Percentiles rank a stretch among this genome's conserved stretches.
Evolutionary conservation across 768 basidiomycete species (phyloP).

Genomic region (Lactarius hengduanensis): DNA sequence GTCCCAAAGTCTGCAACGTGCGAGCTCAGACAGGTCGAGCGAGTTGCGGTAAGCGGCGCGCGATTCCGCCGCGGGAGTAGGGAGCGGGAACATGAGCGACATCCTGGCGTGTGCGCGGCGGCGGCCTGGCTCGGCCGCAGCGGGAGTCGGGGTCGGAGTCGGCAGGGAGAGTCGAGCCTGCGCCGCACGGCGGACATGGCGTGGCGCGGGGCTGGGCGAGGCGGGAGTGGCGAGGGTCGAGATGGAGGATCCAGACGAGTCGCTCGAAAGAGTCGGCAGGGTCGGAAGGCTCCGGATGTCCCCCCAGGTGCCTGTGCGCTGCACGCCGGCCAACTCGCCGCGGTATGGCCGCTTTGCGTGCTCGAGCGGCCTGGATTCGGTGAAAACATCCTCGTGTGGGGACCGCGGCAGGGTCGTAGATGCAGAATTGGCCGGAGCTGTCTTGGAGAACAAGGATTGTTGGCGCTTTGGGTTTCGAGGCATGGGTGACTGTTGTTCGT

Average conservation of each 20-base stretch:
- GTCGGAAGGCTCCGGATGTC: neutral
- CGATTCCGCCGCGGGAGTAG: neutral
- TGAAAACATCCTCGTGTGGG: neutral
- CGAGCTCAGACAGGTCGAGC: constrained; percentile 1
- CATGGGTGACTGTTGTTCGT: neutral
- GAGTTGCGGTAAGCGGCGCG: neutral
- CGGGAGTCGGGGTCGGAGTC: neutral
- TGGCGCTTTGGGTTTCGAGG: neutral
- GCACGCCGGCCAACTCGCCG: neutral
- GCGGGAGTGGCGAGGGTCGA: constrained; percentile 6
- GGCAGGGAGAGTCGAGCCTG: neutral
- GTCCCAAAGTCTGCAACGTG: neutral
- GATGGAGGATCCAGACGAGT: constrained; percentile 6
- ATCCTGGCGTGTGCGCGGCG: constrained; percentile 1
- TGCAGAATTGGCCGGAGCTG: neutral
- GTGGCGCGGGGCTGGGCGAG: constrained; percentile 7
- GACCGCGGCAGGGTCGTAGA: neutral
- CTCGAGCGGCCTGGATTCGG: neutral
- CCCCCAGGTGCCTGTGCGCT: neutral
- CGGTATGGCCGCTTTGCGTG: neutral
- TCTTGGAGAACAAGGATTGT: neutral
- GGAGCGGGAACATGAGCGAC: neutral
- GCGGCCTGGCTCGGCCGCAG: neutral
- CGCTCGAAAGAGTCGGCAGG: neutral
- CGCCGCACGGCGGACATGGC: neutral